Conservation (phyloP, 257 asterid genomes). For the Solanum infundibuliforme region DNA sequence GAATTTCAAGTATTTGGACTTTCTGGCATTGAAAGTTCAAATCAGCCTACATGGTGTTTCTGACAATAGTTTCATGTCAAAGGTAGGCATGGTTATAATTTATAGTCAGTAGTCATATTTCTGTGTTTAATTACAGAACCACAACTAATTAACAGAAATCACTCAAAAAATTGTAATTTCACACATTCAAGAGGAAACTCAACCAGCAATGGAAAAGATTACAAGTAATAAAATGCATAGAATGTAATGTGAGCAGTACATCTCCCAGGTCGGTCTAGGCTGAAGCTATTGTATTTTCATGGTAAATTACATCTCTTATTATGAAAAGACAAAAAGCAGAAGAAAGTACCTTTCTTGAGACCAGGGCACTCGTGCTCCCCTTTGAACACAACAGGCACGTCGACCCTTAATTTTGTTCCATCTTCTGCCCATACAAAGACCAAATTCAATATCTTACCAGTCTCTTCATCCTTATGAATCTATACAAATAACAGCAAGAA, state of each 20-base stretch:
- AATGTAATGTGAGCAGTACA: not conserved
- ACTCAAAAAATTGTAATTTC: not conserved
- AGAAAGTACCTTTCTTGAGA: constrained; percentile 62
- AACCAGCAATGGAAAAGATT: not conserved
- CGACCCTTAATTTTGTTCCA: constrained; percentile 62
- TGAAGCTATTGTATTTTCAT: not conserved
- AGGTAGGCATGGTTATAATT: not conserved
- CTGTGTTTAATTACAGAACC: not conserved
- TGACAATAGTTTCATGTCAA: not conserved
- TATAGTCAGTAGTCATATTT: not conserved
- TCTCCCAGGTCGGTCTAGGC: not conserved
- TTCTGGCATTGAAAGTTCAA: not conserved
- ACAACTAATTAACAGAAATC: not conserved
- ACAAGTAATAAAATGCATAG: not conserved
- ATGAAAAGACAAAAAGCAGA: not conserved
- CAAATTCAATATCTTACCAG: constrained; percentile 74
- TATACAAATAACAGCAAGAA: constrained; percentile 7
- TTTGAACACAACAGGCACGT: constrained; percentile 69
- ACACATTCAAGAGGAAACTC: not conserved
- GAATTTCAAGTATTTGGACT: not conserved
- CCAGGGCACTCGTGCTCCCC: constrained; percentile 92
- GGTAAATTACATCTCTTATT: not conserved
- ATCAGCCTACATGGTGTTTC: not conserved
- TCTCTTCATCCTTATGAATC: constrained; percentile 64
- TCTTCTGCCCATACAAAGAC: constrained; percentile 97